phyloP scores from a whole-genome alignment of 2,329 filamentous ascomycete genomes.

The Ceratocystis diversiconidia region DNA sequence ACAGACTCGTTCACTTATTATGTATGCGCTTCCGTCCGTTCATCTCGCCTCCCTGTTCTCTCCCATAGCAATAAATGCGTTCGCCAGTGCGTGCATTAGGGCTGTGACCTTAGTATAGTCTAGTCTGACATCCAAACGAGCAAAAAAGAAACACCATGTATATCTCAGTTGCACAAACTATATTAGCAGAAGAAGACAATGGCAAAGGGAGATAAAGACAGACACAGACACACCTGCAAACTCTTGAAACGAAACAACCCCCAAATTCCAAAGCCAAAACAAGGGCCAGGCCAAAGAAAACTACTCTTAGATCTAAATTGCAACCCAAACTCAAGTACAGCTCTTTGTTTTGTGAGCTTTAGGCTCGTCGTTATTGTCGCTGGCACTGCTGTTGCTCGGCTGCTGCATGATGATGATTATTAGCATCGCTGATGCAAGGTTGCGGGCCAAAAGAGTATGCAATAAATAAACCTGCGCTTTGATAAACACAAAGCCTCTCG shows the following conservation, averaged over 20 bases:
- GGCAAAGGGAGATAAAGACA: neutral
- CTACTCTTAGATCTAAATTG: neutral
- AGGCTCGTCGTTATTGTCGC: neutral
- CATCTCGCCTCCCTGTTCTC: too few species aligned
- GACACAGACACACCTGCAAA: neutral
- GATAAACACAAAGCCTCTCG: neutral
- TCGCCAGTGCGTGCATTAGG: too few species aligned
- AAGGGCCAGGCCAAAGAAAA: neutral
- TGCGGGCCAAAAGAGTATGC: neutral
- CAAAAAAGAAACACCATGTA: neutral
- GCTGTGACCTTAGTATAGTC: too few species aligned
- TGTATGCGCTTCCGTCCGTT: too few species aligned
- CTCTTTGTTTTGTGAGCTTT: neutral
- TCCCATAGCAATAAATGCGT: too few species aligned
- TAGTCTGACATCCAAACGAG: too few species aligned
- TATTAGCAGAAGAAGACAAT: neutral
- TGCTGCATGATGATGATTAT: neutral
- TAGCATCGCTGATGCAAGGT: neutral
- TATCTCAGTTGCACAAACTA: neutral
- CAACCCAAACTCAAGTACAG: neutral
- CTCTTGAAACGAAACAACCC: neutral
- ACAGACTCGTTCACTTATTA: too few species aligned
- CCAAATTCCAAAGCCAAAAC: neutral
- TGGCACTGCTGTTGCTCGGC: neutral
- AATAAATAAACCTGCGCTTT: neutral